phyloP scores from a whole-genome alignment of 352 stramenopile species.

The Pythium grandisporangium region DNA sequence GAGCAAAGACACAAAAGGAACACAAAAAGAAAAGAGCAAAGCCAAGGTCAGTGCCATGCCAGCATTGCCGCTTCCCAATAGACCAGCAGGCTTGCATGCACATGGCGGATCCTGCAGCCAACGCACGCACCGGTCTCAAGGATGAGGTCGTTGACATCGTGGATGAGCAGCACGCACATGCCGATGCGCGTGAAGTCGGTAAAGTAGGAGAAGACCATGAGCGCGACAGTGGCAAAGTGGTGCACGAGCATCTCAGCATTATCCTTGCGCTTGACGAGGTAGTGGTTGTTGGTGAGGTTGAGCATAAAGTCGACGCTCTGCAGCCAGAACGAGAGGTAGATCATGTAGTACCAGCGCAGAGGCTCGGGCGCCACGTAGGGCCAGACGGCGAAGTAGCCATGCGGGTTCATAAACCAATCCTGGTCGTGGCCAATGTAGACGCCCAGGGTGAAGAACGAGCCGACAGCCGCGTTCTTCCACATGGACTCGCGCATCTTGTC shows the following conservation, averaged over 20 bases:
- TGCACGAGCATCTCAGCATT: constrained; percentile 77
- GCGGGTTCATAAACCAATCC: constrained; percentile 70
- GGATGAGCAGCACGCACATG: constrained; percentile 76
- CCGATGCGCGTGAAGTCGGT: constrained; percentile 63
- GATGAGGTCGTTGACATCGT: constrained; percentile 73
- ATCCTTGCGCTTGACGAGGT: constrained; percentile 77
- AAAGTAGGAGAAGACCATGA: constrained; percentile 72
- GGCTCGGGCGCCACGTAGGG: constrained; percentile 33
- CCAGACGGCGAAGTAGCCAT: constrained; percentile 53
- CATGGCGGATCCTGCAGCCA: too few relatives aligned
- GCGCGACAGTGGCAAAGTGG: constrained; percentile 64
- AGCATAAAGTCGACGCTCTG: constrained; percentile 83
- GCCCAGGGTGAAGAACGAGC: constrained; percentile 45
- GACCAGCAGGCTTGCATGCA: too few relatives aligned
- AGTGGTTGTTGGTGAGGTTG: constrained; percentile 72
- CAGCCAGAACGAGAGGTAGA: constrained; percentile 77
- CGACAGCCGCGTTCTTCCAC: constrained; percentile 74
- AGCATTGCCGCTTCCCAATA: too few relatives aligned
- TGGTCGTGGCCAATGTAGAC: constrained; percentile 51
- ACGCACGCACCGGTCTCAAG: constrained; percentile 44
- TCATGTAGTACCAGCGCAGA: constrained; percentile 80
- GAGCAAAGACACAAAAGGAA: constrained; percentile 2
- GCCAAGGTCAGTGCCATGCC: too few relatives aligned
- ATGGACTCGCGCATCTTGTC: constrained; percentile 82
- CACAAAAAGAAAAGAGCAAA: neutral